Conservation (phyloP, 306 rosid genomes). For the Rubus idaeus region DNA sequence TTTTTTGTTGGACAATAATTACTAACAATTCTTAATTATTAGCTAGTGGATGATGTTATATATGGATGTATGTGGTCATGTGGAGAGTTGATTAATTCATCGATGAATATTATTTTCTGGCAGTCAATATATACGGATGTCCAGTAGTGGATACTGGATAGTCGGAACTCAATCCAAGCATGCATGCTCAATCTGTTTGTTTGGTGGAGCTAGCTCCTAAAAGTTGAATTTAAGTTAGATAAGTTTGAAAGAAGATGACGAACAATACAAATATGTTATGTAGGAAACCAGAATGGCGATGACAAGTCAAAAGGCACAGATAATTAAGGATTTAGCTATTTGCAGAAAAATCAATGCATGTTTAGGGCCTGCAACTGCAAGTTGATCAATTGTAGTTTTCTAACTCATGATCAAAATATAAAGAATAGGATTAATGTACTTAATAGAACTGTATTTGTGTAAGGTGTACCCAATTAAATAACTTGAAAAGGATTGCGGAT, state of each 20-base stretch:
- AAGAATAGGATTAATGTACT: too few relatives aligned
- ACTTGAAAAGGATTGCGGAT: too few relatives aligned
- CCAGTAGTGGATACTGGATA: not conserved
- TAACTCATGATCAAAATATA: not conserved
- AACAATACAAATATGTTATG: not conserved
- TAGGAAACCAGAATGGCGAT: not conserved
- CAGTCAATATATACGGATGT: constrained; percentile 1
- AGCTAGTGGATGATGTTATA: not conserved
- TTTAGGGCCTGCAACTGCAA: not conserved
- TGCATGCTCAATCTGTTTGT: not conserved
- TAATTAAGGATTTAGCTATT: not conserved
- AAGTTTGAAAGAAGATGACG: not conserved
- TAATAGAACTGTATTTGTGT: too few relatives aligned
- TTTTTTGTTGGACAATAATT: too few relatives aligned
- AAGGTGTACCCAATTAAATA: too few relatives aligned
- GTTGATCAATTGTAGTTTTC: not conserved
- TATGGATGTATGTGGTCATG: not conserved
- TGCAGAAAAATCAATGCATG: not conserved
- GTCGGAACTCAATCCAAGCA: not conserved
- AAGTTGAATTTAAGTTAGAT: not conserved
- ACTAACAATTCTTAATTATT: not conserved
- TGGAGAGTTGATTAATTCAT: not conserved
- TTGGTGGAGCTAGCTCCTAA: not conserved
- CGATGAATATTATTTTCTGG: not conserved
- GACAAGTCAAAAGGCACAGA: constrained; percentile 8